Base-by-base conservation (phyloP, 306 rosid genomes). In the Castanea crenata region DNA sequence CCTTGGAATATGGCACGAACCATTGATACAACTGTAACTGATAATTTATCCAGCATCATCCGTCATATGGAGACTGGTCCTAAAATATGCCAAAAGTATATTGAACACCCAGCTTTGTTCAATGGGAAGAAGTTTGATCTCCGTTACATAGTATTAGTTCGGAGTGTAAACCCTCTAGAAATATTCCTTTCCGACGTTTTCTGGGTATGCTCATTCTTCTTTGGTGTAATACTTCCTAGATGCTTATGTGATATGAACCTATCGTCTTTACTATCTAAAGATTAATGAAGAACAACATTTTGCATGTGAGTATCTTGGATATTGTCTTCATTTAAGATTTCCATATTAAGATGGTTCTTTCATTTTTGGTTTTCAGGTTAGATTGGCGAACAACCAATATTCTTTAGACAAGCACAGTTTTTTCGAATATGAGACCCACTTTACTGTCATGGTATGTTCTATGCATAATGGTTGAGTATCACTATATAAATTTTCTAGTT, bases 1-100 rank as follows among this genome's bases (percentile, higher is more conserved):
- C 99, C 99, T 19, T 95, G 99, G 99, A 95, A 95, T 83, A 95
- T 95, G 99, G 99, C 98, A 80, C 89, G 98, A 20, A 95, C 99
- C 55, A 95, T 95, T 71, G 99, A 95, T 83, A 95, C 99, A 29
- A 80, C 98, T 49, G 97, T 95, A 54, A 92, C 96, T 56, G 95
- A 91, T 88, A 86, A 87, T 84, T 86, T 90, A 80, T 79, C 92
- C 68, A 88, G 97, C n/a, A 90, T 92, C 65, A 91, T 92, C 85
- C 92, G 96, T 78, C 94, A 91, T 78, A 90, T 95, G 96, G 97
- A 95, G 84, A 92, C 99, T 80, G 99, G 99, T 67, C 97, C 98
- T 41, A 92, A 92, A 83, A 95, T 92, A 78, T 95, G 99, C 82
- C 99, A 95, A 84, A 95, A 95, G 92, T 95, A 95, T 76, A 95